Conservation (phyloP, 495 filamentous ascomycete species). For the Chaetomium fimeti region DNA sequence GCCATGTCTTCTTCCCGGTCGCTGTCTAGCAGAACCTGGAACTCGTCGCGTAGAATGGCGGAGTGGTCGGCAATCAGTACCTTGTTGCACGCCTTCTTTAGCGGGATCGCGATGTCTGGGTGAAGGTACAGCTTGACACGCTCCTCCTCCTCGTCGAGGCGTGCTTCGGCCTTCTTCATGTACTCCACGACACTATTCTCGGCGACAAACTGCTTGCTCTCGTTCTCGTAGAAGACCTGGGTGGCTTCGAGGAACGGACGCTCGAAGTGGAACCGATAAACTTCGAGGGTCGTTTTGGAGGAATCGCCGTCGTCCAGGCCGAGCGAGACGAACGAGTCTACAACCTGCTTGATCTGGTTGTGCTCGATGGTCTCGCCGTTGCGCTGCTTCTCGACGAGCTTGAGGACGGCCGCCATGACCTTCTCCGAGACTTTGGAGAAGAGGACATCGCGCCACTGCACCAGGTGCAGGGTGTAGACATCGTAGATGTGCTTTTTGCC, state of each 20-base stretch:
- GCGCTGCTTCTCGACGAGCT: slow-evolving; percentile 94
- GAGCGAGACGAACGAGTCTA: slow-evolving; percentile 94
- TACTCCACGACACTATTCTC: slow-evolving; percentile 99
- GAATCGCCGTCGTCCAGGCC: slow-evolving; percentile 92
- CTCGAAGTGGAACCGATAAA: slow-evolving; percentile 91
- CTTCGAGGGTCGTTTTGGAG: slow-evolving; percentile 90
- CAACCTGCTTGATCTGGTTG: slow-evolving; percentile 92
- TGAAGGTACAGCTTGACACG: slow-evolving; percentile 91
- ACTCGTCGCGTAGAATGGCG: slow-evolving; percentile 82
- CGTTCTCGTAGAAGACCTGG: slow-evolving; percentile 78
- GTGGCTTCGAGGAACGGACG: slow-evolving; percentile 86
- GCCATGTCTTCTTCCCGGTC: slow-evolving; percentile 93
- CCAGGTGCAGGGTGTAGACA: slow-evolving; percentile 94
- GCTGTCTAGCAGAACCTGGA: slow-evolving; percentile 91
- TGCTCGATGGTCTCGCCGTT: slow-evolving; percentile 99
- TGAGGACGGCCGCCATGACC: slow-evolving; percentile 93
- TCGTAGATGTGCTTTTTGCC: slow-evolving; percentile 98
- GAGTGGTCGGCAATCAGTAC: slow-evolving; percentile 89
- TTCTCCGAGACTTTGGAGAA: slow-evolving; percentile 78
- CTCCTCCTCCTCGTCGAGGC: slow-evolving; percentile 91
- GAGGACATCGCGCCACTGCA: slow-evolving; percentile 89
- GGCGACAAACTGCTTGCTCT: slow-evolving; percentile 89
- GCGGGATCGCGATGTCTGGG: slow-evolving; percentile 73
- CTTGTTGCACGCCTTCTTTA: slow-evolving; percentile 85
- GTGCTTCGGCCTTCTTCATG: slow-evolving; percentile 97